Percentiles rank a stretch among this genome's conserved stretches.
These are phyloP conservation scores for Globisporangium iwayamae DNA, from an alignment of 352 stramenopile species.

Conservation along the genomic window DNA sequence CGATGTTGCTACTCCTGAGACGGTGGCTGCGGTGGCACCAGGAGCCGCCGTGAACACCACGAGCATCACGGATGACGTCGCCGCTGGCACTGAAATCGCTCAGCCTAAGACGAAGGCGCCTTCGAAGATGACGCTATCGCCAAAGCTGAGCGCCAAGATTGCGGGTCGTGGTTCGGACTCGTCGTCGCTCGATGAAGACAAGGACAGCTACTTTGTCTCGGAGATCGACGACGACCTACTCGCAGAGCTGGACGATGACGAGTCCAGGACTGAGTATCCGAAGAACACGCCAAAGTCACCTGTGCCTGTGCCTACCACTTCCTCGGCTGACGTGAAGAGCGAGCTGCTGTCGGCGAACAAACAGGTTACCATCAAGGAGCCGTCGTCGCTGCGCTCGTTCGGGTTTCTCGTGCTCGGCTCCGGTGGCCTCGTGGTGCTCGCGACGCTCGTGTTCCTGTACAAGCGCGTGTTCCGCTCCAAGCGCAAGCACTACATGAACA, in stretches of 20 bases:
- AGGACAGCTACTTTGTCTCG: constrained; percentile 10
- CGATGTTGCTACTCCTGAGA: not conserved
- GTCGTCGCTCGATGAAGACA: constrained; percentile 10
- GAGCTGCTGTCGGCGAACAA: constrained; percentile 21
- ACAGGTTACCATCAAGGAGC: constrained; percentile 17
- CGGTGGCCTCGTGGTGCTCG: constrained; percentile 54
- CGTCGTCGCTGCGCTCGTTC: constrained; percentile 45
- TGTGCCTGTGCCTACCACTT: not conserved
- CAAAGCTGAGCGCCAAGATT: constrained; percentile 9
- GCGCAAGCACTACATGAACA: constrained; percentile 68
- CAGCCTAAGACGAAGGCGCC: not conserved
- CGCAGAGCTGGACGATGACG: not conserved
- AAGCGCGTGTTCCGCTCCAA: constrained; percentile 56
- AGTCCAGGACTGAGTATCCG: not conserved
- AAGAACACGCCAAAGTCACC: not conserved
- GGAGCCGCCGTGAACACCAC: not conserved
- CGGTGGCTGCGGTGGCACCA: not conserved
- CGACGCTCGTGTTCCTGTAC: constrained; percentile 67
- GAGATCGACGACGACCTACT: constrained; percentile 2
- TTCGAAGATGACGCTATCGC: constrained; percentile 14
- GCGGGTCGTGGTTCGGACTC: not conserved
- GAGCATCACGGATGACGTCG: not conserved
- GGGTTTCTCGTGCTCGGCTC: constrained; percentile 65
- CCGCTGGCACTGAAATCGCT: not conserved
- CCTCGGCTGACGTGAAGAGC: not conserved